Percentiles rank a stretch among this genome's conserved stretches.
phyloP scores from a whole-genome alignment of 106 monocot species.

The Posidonia australis region DNA sequence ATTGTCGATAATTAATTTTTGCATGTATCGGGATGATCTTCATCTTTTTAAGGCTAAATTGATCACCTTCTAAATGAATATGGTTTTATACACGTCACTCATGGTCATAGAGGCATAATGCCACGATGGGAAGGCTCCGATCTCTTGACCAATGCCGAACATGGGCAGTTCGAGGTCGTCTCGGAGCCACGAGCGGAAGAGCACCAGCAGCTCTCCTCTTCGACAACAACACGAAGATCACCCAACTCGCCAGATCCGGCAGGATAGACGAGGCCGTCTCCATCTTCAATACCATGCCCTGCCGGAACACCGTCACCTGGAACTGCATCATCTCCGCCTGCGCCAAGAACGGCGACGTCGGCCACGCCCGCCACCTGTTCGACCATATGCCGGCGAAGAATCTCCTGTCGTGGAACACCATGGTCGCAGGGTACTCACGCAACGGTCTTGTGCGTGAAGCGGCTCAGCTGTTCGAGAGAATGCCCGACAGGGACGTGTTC shows the following conservation, averaged over 20 bases:
- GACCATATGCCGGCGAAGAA: conserved; percentile 9
- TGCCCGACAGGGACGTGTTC: conserved; percentile 45
- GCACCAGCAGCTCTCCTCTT: neutral
- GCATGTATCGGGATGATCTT: no score
- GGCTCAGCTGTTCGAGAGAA: conserved; percentile 11
- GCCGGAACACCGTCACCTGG: conserved; percentile 43
- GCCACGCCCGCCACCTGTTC: conserved; percentile 15
- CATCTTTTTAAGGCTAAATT: no score
- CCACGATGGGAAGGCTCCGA: no score
- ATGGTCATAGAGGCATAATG: no score
- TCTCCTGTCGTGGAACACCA: conserved; percentile 20
- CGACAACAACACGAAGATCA: conserved; percentile 36
- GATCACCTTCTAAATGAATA: no score
- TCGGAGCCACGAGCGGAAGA: neutral
- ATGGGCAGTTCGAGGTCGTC: no score
- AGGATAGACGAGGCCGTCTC: conserved; percentile 43
- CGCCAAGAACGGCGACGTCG: conserved; percentile 5
- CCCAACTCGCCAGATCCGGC: conserved; percentile 36
- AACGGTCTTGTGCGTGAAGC: conserved; percentile 3
- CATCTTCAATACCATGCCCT: conserved; percentile 34
- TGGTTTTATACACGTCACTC: no score
- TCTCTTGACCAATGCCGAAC: no score
- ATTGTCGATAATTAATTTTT: no score
- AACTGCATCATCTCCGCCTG: conserved; percentile 22
- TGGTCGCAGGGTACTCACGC: conserved; percentile 18